Evolutionary conservation across 805 yeast genomes (phyloP), one percentile per base, ranked within the genome.

Genomic region (Vanderwaltozyma verrucispora): DNA sequence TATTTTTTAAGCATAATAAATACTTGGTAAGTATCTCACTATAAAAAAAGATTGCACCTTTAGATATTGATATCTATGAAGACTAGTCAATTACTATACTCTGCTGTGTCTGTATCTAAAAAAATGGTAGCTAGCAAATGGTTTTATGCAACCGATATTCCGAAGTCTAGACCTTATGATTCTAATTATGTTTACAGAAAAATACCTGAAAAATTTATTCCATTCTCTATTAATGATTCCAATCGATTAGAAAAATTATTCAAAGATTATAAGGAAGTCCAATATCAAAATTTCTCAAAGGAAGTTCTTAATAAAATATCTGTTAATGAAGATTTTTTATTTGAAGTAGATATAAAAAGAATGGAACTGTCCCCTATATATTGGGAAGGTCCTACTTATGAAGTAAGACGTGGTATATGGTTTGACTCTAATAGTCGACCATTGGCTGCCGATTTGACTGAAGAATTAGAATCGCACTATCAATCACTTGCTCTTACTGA

Each of bases 341-440:
- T 82, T 49, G 74, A 76, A 49, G 95, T 86, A 5, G 75, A 85
- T 49, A 42, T 89, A 16, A 44, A 52, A 1, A 57, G 62, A 6
- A 68, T 76, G 58, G 68, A 67, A 34, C 56, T 88, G 49, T 46
- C 60, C 3, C 94, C 97, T 0, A 71, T 78, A 0, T 89, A 77
- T 54, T 89, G 96, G 96, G 77, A 75, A 7, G 96, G 96, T 1
- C 92, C 96, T 0, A 62, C 65, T 0, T 89, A 77, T 53, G 87
- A 83, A 42, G 80, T 89, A 1, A 66, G 95, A 32, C 63, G 96
- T 38, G 95, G 95, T 1, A 56, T 76, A 1, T 89, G 97, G 97
- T 86, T 85, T 54, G 61, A 67, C 27, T 53, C 70, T 9, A 72
- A 72, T 35, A 74, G 75, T 1, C 50, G 51, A 5, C 94, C 94